Evolutionary conservation across 2,329 filamentous ascomycete species (phyloP).

Genomic region (Raffaelea albimanens): DNA sequence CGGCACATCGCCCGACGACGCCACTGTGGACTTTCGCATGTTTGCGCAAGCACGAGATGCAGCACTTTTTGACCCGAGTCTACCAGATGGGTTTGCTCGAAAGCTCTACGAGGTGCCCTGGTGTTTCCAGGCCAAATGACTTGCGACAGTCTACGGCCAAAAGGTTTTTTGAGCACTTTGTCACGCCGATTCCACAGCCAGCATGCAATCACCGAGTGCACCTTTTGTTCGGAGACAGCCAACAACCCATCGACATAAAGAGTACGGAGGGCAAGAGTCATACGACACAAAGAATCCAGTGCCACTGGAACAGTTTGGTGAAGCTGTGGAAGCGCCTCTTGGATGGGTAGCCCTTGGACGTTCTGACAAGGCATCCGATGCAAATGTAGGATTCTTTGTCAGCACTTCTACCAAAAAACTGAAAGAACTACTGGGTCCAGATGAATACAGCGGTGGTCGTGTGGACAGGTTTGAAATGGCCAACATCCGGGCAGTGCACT

Average conservation of each 20-base stretch:
- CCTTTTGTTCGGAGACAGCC: slow-evolving; percentile 4
- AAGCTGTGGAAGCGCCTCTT: slow-evolving; percentile 5
- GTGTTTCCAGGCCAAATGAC: slow-evolving; percentile 9
- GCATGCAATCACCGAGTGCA: slow-evolving; percentile 7
- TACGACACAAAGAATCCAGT: slow-evolving; percentile 5
- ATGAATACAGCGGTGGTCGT: slow-evolving; percentile 24
- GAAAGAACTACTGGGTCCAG: slow-evolving; percentile 29
- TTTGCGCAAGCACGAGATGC: slow-evolving; percentile 9
- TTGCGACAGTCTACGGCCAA: slow-evolving; percentile 9
- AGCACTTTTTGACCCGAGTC: slow-evolving; percentile 7
- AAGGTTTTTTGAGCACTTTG: slow-evolving; percentile 9
- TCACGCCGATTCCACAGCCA: slow-evolving; percentile 7
- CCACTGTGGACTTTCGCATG: slow-evolving; percentile 14
- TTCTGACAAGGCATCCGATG: slow-evolving; percentile 24
- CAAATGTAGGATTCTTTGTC: slow-evolving; percentile 25
- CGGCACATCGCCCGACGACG: slow-evolving; percentile 12
- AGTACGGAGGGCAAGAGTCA: slow-evolving; percentile 4
- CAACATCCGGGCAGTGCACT: slow-evolving; percentile 18
- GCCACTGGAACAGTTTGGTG: slow-evolving; percentile 1
- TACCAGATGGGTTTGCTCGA: slow-evolving; percentile 8
- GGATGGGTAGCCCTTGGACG: slow-evolving; percentile 10
- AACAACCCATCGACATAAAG: neutral
- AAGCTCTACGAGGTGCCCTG: slow-evolving; percentile 11
- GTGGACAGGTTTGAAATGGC: slow-evolving; percentile 37
- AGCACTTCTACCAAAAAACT: slow-evolving; percentile 29